Evolutionary conservation across 768 basidiomycete genomes (phyloP), one percentile per base, ranked within the genome.

Genomic region (Suillus brevipes): DNA sequence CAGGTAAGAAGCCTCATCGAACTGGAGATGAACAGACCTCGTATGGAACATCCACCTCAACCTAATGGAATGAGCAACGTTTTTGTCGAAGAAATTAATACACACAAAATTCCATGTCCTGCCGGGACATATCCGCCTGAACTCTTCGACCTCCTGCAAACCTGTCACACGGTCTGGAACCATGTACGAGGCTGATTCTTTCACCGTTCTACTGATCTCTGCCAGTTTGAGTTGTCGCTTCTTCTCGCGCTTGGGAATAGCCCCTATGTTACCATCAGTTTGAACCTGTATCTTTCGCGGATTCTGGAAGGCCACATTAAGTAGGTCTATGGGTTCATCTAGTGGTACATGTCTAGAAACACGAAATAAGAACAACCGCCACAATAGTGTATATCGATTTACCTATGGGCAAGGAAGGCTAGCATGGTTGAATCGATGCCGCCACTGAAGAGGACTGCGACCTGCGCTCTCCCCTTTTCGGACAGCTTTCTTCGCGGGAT

Each of bases 261-360:
- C 80, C 18, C 80, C 81, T 37, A 75, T 65, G 66, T 86, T 85
- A 14, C 84, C 82, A 57, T 82, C 80, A 25, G 78, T 66, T 65
- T 83, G 80, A 4, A 82, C 73, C 53, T 80, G 80, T 16, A 91
- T 77, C 71, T 91, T 90, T 7, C 94, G 85, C n/a, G 95, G 95
- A 71, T 97, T 97, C 73, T 98, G 95, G 69, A 98, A 98, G 1
- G 94, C 93, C 6, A 98, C 94, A 70, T 97, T 97, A 9, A 98
- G 80, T 2, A 98, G 79, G 72, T 98, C 96, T 60, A 98, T 94
- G 0, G 94, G 91, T 73, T 97, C 95, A 53, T 86, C 81, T 20
- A 78, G 59, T 12, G 92, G 88, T 40, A 95, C 73, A 73, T 93
- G 85, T 65, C 95, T 96, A 66, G 28, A 53, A 61, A 66, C 55